These are phyloP conservation scores for Populus alba DNA, from an alignment of 345 rosid species.

Conservation along the genomic window DNA sequence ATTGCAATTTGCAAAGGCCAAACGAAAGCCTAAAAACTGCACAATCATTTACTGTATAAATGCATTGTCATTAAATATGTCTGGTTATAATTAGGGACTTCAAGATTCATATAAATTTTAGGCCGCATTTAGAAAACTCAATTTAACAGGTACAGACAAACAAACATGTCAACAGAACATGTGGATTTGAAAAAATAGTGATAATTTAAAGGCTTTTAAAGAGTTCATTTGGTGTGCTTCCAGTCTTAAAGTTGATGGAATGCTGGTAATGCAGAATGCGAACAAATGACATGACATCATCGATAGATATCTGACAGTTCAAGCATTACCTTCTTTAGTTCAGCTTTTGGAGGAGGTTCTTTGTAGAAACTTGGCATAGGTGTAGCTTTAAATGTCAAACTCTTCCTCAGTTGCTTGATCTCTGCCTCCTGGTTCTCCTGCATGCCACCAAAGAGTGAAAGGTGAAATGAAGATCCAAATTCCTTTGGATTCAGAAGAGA, in stretches of 20 bases:
- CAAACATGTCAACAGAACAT: background rate
- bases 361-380: conserved; percentile 36
- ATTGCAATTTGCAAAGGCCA: background rate
- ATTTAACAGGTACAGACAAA: background rate
- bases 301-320: background rate
- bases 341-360: conserved; percentile 33
- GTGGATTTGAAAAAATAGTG: background rate
- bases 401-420: conserved; percentile 31
- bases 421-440: conserved; percentile 39
- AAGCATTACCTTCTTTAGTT: conserved; percentile 28
- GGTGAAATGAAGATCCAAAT: background rate
- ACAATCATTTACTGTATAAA: background rate
- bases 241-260: conserved; percentile 1
- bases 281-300: background rate
- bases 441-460: background rate
- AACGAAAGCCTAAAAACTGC: background rate
- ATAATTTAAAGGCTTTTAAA: background rate
- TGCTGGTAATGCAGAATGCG: background rate
- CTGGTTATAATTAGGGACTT: background rate
- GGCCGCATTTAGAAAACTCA: background rate
- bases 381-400: conserved; percentile 31
- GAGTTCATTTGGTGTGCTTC: conserved; percentile 4
- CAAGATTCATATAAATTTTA: background rate
- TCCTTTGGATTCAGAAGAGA: background rate
- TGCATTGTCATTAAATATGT: background rate